phyloP scores from a whole-genome alignment of 768 basidiomycete species.

The Filobasidium floriforme region DNA sequence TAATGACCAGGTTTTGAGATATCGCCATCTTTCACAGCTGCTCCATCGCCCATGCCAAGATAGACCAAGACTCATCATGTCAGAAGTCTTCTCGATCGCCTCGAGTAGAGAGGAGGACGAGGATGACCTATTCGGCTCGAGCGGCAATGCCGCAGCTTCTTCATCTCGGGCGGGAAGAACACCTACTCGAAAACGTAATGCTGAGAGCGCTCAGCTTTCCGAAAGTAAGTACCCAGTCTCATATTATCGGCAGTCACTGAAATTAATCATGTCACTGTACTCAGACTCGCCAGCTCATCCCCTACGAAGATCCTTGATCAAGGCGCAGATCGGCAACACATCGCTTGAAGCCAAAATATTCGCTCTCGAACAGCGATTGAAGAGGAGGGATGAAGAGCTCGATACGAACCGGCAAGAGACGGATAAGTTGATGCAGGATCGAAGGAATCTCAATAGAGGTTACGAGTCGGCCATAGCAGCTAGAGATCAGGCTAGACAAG shows the following conservation, averaged over 20 bases:
- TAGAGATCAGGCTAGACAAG: slow-evolving; percentile 30
- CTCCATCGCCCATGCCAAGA: too few relatives aligned
- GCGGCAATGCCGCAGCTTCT: neutral
- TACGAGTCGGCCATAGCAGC: slow-evolving; percentile 27
- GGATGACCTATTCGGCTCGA: neutral
- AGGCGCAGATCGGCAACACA: slow-evolving; percentile 13
- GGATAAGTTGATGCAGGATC: slow-evolving; percentile 30
- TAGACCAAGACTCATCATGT: neutral
- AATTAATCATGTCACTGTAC: neutral
- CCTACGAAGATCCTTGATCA: slow-evolving; percentile 17
- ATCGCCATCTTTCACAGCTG: too few relatives aligned
- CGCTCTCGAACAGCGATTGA: slow-evolving; percentile 22
- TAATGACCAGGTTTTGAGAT: too few relatives aligned
- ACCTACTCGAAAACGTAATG: neutral
- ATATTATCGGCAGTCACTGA: neutral
- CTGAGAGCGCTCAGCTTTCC: neutral
- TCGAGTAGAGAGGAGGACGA: neutral
- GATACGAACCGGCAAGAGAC: slow-evolving; percentile 30
- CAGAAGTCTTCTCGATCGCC: neutral
- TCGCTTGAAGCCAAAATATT: slow-evolving; percentile 26
- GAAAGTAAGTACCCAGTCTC: neutral
- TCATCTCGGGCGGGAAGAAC: neutral
- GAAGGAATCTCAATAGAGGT: slow-evolving; percentile 30
- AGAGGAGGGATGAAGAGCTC: slow-evolving; percentile 19
- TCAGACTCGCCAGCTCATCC: slow-evolving; percentile 23